Base-by-base conservation (phyloP, 208 protist genomes). In the Tetramitus jugosus region DNA sequence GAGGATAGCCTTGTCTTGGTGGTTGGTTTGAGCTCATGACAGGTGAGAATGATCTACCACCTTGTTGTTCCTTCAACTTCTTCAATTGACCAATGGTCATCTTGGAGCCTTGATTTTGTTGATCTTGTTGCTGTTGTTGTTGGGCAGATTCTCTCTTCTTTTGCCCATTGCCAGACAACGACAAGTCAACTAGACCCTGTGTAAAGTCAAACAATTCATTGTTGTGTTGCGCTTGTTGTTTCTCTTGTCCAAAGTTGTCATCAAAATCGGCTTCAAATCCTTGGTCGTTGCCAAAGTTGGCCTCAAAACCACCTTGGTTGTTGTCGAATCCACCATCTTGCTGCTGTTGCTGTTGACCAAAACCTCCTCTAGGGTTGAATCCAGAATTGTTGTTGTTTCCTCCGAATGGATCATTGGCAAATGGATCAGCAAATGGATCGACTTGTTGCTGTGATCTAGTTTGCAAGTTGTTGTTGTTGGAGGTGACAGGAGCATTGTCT, bases 191-290 rank as follows among this genome's bases (percentile, higher is more conserved):
- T n/a, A 71, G 33, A 31, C 65, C 65, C 4, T 7, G 26, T 3
- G 65, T 40, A n/a, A 71, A 14, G 17, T 42, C 65, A 49, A 71
- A 71, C 39, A 71, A 71, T n/a, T 71, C 65, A 26, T 71, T 20
- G 1, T 4, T 62, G 3, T 4, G 14, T 62, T 62, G 26, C n/a
- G n/a, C n/a, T 62, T 62, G 26, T 29, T 62, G 17, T 8, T 29
- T 29, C 4, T 6, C 39, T 33, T 13, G 31, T 6, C 14, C 1
- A 31, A 2, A 26, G 17, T 20, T n/a, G 39, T 37, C 26, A 33
- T 8, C 3, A 6, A 49, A 35, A 49, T 49, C 33, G 33, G 37
- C 35, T 71, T 7, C 23, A 40, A 71, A 71, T 8, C 17, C 35
- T 49, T 71, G 39, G 33, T 71, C 65, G 35, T 29, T 43, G 29